A percentile compares a stretch with the other conserved stretches of the same genome.
Evolutionary conservation across 768 basidiomycete species (phyloP).

Genomic region (Brasilioporus rufonigricans): DNA sequence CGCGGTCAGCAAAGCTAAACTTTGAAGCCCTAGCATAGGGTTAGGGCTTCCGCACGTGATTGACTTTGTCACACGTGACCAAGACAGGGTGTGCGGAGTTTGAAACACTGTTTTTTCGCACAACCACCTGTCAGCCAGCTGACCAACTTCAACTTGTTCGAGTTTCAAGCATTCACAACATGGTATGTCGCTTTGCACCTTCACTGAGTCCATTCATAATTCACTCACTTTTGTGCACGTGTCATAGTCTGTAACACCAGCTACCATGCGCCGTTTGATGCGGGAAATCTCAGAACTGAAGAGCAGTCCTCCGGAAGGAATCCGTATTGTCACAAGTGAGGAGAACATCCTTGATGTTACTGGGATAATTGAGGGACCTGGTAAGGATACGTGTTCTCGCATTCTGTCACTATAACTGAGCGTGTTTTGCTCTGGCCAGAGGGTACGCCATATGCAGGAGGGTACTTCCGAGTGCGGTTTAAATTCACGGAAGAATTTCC

Average conservation of each 20-base stretch:
- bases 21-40: conserved; percentile 5
- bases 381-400: conserved; percentile 42
- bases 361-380: conserved; percentile 88
- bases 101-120: conserved; percentile 29
- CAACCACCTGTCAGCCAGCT: conserved; percentile 14
- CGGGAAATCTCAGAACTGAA: conserved; percentile 81
- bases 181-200: conserved; percentile 20
- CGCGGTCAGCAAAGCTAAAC: too few relatives aligned
- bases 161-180: conserved; percentile 8
- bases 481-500: conserved; percentile 93
- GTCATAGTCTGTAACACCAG: conserved; percentile 42
- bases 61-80: conserved; percentile 30
- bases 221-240: not conserved
- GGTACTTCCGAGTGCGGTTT: conserved; percentile 78
- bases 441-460: conserved; percentile 68
- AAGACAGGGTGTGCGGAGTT: conserved; percentile 22
- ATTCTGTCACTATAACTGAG: conserved; percentile 5
- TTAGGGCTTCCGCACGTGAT: conserved; percentile 20
- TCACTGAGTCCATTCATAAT: not conserved
- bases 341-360: conserved; percentile 87
- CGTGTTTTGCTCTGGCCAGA: conserved; percentile 32
- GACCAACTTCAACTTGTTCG: conserved; percentile 9
- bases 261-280: conserved; percentile 81
- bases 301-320: conserved; percentile 87
- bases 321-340: conserved; percentile 80